These are phyloP conservation scores for Erodium chrysanthum DNA, from an alignment of 441 rosid genomes.

Conservation along the genomic window DNA sequence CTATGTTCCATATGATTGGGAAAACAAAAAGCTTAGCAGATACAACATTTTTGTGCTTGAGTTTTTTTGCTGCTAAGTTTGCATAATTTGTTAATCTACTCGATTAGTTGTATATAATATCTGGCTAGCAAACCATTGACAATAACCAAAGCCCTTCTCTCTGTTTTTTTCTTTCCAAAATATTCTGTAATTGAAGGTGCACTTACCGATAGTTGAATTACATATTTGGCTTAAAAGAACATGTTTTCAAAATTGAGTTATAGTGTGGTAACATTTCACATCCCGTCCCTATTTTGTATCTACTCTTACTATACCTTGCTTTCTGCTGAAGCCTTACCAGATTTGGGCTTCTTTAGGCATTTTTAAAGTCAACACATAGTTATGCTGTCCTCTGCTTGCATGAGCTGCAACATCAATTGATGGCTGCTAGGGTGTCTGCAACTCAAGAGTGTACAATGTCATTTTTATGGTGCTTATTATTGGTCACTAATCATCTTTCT, in stretches of 20 bases:
- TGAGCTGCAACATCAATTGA: neutral
- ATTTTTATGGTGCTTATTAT: neutral
- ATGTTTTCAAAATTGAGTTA: neutral
- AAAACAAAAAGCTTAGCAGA: too few species aligned
- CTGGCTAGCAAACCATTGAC: too few species aligned
- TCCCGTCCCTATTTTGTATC: neutral
- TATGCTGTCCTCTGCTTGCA: neutral
- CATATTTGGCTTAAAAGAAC: too few species aligned
- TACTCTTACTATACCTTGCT: neutral
- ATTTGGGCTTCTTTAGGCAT: neutral
- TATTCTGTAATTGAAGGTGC: too few species aligned
- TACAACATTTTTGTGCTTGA: too few species aligned
- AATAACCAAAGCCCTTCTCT: too few species aligned
- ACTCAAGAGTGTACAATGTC: neutral
- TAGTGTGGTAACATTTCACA: neutral
- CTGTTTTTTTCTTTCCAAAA: too few species aligned
- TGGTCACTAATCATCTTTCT: neutral
- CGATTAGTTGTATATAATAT: too few species aligned
- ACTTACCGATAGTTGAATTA: too few species aligned
- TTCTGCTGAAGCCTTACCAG: neutral
- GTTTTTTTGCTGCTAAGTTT: too few species aligned
- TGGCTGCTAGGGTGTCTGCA: neutral
- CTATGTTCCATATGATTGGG: neutral
- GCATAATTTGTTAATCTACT: too few species aligned
- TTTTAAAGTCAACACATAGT: neutral